phyloP scores from a whole-genome alignment of 345 rosid species.

The Rubroshorea leprosula region DNA sequence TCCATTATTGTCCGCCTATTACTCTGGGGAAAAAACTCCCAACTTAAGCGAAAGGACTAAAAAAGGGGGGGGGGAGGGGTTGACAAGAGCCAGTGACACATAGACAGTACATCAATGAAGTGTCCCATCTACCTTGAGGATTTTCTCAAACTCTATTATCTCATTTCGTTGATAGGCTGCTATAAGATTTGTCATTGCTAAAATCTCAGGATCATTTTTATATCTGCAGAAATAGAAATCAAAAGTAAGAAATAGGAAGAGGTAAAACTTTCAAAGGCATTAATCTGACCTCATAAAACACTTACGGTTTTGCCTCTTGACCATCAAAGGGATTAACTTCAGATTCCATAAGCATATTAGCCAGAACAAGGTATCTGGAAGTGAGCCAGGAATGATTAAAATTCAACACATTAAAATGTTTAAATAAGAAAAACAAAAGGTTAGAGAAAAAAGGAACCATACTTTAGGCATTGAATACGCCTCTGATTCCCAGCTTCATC shows the following conservation, averaged over 20 bases:
- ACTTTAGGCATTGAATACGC: slow-evolving; percentile 97
- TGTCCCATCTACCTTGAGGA: slow-evolving; percentile 61
- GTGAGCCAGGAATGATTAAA: neutral
- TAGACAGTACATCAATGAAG: neutral
- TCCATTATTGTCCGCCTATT: slow-evolving; percentile 96
- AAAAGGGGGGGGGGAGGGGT: neutral
- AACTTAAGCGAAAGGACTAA: slow-evolving; percentile 3
- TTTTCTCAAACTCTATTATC: slow-evolving; percentile 93
- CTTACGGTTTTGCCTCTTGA: slow-evolving; percentile 99
- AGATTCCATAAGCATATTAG: slow-evolving; percentile 99
- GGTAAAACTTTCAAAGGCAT: slow-evolving; percentile 3
- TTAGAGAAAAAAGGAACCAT: slow-evolving; percentile 26
- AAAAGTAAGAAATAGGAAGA: slow-evolving; percentile 4
- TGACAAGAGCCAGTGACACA: neutral
- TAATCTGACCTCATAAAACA: neutral
- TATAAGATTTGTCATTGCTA: slow-evolving; percentile 96
- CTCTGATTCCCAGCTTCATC: slow-evolving; percentile 99
- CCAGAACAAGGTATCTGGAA: slow-evolving; percentile 88
- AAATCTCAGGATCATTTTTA: slow-evolving; percentile 97
- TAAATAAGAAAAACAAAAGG: neutral
- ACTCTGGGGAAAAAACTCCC: slow-evolving; percentile 37
- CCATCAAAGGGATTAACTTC: slow-evolving; percentile 99
- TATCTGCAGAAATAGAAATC: slow-evolving; percentile 44
- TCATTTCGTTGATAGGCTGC: slow-evolving; percentile 98
- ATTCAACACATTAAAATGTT: neutral